Percentiles rank a stretch among this genome's conserved stretches.
phyloP scores from a whole-genome alignment of 495 filamentous ascomycete genomes.

The Bryoglossum gracile region DNA sequence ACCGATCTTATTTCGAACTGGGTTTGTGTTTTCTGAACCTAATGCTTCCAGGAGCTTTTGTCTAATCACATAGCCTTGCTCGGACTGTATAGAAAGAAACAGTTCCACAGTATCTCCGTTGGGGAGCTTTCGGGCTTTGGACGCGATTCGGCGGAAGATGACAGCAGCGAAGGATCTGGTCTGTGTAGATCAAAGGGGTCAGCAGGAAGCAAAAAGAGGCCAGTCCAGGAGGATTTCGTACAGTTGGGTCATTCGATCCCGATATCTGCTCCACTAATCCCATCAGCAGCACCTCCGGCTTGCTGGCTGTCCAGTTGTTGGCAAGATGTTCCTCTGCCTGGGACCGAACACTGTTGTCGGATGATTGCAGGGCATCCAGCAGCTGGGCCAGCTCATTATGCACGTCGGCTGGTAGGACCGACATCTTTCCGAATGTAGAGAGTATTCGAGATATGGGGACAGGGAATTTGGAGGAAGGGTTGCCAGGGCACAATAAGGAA shows the following conservation, averaged over 20 bases:
- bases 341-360: conserved; percentile 77
- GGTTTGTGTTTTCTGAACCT: conserved; percentile 56
- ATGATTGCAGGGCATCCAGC: conserved; percentile 75
- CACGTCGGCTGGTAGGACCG: conserved; percentile 72
- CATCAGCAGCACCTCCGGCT: conserved; percentile 84
- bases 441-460: neutral
- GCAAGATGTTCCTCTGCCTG: conserved; percentile 85
- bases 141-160: conserved; percentile 87
- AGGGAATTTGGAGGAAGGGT: no score
- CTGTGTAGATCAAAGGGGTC: conserved; percentile 36
- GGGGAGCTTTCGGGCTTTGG: conserved; percentile 71
- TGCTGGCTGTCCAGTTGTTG: conserved; percentile 73
- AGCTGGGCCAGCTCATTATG: conserved; percentile 78
- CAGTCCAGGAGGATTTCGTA: conserved; percentile 37
- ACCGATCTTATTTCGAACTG: conserved; percentile 88
- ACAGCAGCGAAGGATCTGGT: conserved; percentile 85
- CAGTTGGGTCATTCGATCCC: conserved; percentile 56
- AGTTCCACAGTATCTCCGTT: conserved; percentile 67
- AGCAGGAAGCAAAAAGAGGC: neutral
- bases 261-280: conserved; percentile 89
- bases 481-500: no score
- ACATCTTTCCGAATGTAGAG: conserved; percentile 51
- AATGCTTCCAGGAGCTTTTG: conserved; percentile 73
- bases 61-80: conserved; percentile 71
- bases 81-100: conserved; percentile 64